Evolutionary conservation across 192 early-diverging fungal genomes (phyloP).

Genomic region (Powellomyces hirtus): DNA sequence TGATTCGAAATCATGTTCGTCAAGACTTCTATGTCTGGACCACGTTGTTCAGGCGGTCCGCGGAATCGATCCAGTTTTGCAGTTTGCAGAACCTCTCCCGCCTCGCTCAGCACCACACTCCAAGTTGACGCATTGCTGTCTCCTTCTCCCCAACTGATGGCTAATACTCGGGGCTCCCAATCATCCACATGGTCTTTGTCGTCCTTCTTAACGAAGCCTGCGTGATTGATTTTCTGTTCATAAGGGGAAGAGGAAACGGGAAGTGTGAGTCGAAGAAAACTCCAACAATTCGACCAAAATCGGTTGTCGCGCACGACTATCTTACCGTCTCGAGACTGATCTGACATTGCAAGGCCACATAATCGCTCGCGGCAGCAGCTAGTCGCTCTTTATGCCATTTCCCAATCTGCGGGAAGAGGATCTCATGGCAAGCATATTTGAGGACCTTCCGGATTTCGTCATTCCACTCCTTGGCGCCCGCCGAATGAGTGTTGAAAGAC

Average conservation of each 20-base stretch:
- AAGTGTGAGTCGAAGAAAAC: background rate
- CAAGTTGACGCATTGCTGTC: conserved; percentile 52
- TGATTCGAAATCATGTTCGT: conserved; percentile 17
- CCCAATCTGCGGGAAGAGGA: conserved; percentile 69
- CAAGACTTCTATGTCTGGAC: conserved; percentile 17
- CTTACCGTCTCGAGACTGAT: conserved; percentile 56
- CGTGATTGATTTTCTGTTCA: conserved; percentile 68
- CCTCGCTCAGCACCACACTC: conserved; percentile 72
- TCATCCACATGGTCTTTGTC: conserved; percentile 30
- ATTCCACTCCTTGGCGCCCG: conserved; percentile 75
- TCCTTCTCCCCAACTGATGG: conserved; percentile 73
- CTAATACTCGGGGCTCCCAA: conserved; percentile 58
- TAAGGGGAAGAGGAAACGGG: background rate
- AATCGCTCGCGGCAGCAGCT: conserved; percentile 68
- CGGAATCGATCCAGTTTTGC: conserved; percentile 54
- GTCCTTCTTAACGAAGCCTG: background rate
- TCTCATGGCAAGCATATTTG: conserved; percentile 57
- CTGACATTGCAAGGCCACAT: conserved; percentile 64
- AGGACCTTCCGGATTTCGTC: conserved; percentile 64
- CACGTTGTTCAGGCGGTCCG: conserved; percentile 37
- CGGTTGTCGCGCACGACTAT: background rate
- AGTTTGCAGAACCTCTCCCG: conserved; percentile 67
- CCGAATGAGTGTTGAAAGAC: conserved; percentile 59
- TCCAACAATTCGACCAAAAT: too few relatives aligned
- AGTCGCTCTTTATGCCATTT: conserved; percentile 76